A percentile compares a stretch with the other conserved stretches of the same genome.
phyloP scores from a whole-genome alignment of 768 basidiomycete genomes.

The Pleurotus giganteus region DNA sequence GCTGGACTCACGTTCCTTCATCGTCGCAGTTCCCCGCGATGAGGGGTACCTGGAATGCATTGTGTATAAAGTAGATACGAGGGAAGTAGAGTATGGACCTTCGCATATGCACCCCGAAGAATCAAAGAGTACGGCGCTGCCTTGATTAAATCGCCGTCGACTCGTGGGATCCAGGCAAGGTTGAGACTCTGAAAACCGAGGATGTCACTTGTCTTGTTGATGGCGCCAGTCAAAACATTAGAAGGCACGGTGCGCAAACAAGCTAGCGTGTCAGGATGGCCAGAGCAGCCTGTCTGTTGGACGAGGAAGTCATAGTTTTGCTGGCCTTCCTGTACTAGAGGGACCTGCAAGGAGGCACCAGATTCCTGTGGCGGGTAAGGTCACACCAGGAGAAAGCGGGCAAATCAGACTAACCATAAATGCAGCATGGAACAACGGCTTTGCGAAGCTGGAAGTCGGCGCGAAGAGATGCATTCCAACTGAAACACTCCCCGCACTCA shows the following conservation, averaged over 20 bases:
- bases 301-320: conserved; percentile 27
- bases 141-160: conserved; percentile 37
- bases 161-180: conserved; percentile 33
- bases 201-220: conserved; percentile 28
- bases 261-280: conserved; percentile 23
- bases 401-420: conserved; percentile 33
- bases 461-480: conserved; percentile 36
- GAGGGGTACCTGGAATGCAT: conserved; percentile 20
- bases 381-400: conserved; percentile 12
- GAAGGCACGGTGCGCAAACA: conserved; percentile 33
- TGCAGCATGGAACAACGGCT: conserved; percentile 35
- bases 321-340: conserved; percentile 14
- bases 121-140: conserved; percentile 29
- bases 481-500: conserved; percentile 45
- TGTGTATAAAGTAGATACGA: not conserved
- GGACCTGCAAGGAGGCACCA: conserved; percentile 13
- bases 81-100: conserved; percentile 21
- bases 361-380: conserved; percentile 20
- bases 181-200: conserved; percentile 27
- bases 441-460: conserved; percentile 28
- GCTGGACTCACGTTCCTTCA: conserved; percentile 36
- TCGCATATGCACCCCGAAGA: conserved; percentile 30
- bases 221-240: conserved; percentile 24
- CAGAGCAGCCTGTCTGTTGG: conserved; percentile 24
- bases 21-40: conserved; percentile 38